Percentiles rank a stretch among this genome's conserved stretches.
phyloP scores from a whole-genome alignment of 2,329 filamentous ascomycete species.

The Talaromyces albobiverticillius region DNA sequence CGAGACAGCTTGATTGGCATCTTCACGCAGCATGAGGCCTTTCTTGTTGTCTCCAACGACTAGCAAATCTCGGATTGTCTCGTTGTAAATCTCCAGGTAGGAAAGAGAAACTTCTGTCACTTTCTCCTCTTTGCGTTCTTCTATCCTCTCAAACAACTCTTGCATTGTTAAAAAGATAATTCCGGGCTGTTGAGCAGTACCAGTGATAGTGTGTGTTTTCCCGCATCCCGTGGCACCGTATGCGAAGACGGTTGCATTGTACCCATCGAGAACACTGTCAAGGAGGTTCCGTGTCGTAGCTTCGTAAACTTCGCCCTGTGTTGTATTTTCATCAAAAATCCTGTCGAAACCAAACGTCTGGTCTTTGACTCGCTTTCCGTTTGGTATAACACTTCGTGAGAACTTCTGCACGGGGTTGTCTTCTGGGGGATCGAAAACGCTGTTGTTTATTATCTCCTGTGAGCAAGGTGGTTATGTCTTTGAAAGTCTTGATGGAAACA shows the following conservation, averaged over 20 bases:
- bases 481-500: conserved; percentile 18
- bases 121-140: conserved; percentile 82
- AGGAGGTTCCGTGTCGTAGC: conserved; percentile 84
- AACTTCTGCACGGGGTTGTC: conserved; percentile 90
- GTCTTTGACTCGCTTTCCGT: conserved; percentile 91
- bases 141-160: conserved; percentile 93
- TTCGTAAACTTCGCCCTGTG: conserved; percentile 92
- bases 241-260: conserved; percentile 98
- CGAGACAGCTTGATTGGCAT: conserved; percentile 87
- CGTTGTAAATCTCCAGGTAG: conserved; percentile 98
- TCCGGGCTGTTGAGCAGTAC: conserved; percentile 85
- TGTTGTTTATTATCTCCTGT: conserved; percentile 38
- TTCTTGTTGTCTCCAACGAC: conserved; percentile 80
- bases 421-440: conserved; percentile 95
- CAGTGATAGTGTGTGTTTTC: conserved; percentile 97
- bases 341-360: conserved; percentile 96
- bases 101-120: conserved; percentile 86
- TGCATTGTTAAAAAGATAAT: conserved; percentile 99
- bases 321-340: conserved; percentile 93
- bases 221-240: conserved; percentile 97
- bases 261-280: conserved; percentile 92
- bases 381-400: conserved; percentile 73
- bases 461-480: background rate
- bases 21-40: conserved; percentile 88
- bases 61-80: conserved; percentile 92